phyloP scores from a whole-genome alignment of 768 basidiomycete genomes.

The Butyriboletus loyo region DNA sequence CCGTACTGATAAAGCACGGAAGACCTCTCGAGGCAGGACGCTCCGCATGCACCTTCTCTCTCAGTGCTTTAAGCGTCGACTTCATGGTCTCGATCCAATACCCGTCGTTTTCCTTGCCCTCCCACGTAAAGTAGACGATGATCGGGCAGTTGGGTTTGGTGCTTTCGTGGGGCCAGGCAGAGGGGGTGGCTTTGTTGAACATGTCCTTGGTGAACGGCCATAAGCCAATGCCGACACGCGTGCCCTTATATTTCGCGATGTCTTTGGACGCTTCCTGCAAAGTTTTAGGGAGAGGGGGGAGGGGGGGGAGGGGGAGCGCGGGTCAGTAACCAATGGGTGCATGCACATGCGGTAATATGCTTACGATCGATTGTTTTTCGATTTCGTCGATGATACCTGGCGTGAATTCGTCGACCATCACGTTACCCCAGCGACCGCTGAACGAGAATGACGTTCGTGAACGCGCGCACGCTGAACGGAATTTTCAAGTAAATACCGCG shows the following conservation, averaged over 20 bases:
- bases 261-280: slow-evolving; percentile 2
- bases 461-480: background rate
- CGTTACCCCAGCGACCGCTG: slow-evolving; percentile 14
- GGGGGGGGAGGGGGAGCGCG: too few relatives aligned
- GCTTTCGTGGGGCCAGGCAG: slow-evolving; percentile 16
- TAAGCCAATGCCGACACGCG: slow-evolving; percentile 1
- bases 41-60: background rate
- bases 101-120: slow-evolving; percentile 4
- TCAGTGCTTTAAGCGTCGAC: background rate
- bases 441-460: background rate
- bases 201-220: slow-evolving; percentile 18
- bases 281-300: too few relatives aligned
- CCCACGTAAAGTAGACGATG: slow-evolving; percentile 13
- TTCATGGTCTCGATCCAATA: slow-evolving; percentile 9
- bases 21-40: background rate
- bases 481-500: background rate
- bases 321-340: background rate
- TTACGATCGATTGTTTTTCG: background rate
- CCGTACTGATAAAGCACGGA: slow-evolving; percentile 9
- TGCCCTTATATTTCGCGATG: background rate
- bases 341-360: background rate
- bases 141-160: slow-evolving; percentile 11
- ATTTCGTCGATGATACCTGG: slow-evolving; percentile 5
- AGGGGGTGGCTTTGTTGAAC: slow-evolving; percentile 5
- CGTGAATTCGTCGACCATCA: slow-evolving; percentile 12